Conservation (phyloP, 371 early-diverging fungal genomes). For the Mortierella sp. region DNA sequence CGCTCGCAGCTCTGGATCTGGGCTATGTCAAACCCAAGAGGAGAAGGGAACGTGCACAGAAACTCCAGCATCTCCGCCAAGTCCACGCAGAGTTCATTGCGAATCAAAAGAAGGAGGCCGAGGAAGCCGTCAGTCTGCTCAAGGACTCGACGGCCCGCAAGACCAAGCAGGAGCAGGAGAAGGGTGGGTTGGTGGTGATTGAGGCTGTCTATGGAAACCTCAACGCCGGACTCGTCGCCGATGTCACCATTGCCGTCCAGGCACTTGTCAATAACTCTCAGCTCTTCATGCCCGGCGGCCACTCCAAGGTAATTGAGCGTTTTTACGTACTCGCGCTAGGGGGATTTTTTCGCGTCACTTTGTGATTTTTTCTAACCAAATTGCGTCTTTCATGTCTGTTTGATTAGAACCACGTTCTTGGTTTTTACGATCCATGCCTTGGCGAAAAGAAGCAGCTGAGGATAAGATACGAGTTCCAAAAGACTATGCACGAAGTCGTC, state of each 20-base stretch:
- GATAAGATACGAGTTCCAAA: conserved; percentile 89
- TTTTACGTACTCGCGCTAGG: neutral
- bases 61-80: conserved; percentile 79
- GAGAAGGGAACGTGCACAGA: conserved; percentile 67
- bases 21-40: conserved; percentile 79
- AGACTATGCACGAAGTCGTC: conserved; percentile 84
- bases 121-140: conserved; percentile 83
- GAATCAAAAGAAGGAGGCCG: conserved; percentile 83
- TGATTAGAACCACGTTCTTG: conserved; percentile 82
- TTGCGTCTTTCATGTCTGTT: neutral
- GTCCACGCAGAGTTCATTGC: conserved; percentile 83
- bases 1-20: conserved; percentile 76
- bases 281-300: conserved; percentile 87
- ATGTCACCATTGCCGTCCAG: conserved; percentile 91
- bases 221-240: conserved; percentile 68
- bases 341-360: neutral
- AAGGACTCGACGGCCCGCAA: conserved; percentile 76
- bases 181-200: conserved; percentile 87
- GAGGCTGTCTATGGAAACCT: conserved; percentile 91
- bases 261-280: conserved; percentile 87
- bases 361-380: neutral
- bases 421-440: conserved; percentile 97
- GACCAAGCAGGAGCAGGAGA: conserved; percentile 73
- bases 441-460: conserved; percentile 87
- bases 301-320: conserved; percentile 82